phyloP scores from a whole-genome alignment of 177 flowering plant genomes.

The Vitis hybrid region DNA sequence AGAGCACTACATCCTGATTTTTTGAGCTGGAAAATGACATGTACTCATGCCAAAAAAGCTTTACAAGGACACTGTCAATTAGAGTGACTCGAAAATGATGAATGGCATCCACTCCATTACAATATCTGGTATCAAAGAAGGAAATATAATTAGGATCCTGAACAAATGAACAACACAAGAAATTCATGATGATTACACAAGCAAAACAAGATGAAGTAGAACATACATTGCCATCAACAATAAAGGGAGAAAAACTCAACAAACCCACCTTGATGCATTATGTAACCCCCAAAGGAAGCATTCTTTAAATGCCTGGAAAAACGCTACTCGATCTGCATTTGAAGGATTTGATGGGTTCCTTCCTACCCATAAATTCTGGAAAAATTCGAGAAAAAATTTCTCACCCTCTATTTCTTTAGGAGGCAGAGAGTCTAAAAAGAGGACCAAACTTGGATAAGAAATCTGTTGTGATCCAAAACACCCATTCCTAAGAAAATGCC shows the following conservation, averaged over 20 bases:
- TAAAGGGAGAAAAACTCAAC: constrained; percentile 1
- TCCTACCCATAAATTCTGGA: constrained; percentile 83
- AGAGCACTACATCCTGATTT: constrained; percentile 24
- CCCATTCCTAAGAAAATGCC: constrained; percentile 84
- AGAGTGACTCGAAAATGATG: constrained; percentile 42
- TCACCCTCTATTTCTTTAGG: constrained; percentile 50
- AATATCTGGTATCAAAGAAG: constrained; percentile 49
- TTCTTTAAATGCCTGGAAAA: constrained; percentile 69
- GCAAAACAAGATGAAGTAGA: neutral
- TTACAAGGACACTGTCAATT: constrained; percentile 53
- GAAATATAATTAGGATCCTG: constrained; percentile 2
- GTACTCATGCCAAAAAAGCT: constrained; percentile 76
- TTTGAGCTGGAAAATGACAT: constrained; percentile 26
- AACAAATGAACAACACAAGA: neutral
- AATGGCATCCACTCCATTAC: constrained; percentile 40
- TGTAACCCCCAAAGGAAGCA: constrained; percentile 75
- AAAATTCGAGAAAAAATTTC: constrained; percentile 63
- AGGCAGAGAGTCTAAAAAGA: constrained; percentile 66
- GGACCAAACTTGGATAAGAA: constrained; percentile 74
- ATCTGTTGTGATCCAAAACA: constrained; percentile 90
- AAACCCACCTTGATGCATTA: constrained; percentile 70
- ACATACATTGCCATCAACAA: neutral
- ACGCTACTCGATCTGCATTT: constrained; percentile 44
- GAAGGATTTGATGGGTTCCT: constrained; percentile 45
- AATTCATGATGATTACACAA: neutral